Percentiles rank a stretch among this genome's conserved stretches.
phyloP scores from a whole-genome alignment of 495 filamentous ascomycete species.

The Echria macrotheca region DNA sequence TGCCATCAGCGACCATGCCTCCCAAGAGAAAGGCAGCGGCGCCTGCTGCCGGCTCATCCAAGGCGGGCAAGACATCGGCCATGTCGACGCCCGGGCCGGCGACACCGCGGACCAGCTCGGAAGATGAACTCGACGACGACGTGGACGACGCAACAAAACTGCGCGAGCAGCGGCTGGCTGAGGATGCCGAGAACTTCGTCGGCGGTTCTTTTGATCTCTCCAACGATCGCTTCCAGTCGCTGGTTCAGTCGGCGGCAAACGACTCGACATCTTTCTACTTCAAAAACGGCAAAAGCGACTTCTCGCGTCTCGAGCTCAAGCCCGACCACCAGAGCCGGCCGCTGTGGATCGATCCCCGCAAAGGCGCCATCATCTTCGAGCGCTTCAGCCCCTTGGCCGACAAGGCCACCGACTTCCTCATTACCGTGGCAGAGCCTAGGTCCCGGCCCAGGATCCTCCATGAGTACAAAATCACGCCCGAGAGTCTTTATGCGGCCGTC shows the following conservation, averaged over 20 bases:
- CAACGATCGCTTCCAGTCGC: slow-evolving; percentile 40
- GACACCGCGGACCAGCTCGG: slow-evolving; percentile 59
- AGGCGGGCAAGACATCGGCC: slow-evolving; percentile 55
- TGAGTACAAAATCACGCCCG: slow-evolving; percentile 85
- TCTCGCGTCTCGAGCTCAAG: slow-evolving; percentile 75
- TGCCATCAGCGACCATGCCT: slow-evolving; percentile 68
- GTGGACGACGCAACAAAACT: slow-evolving; percentile 53
- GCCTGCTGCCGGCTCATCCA: slow-evolving; percentile 42
- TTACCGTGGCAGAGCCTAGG: slow-evolving; percentile 89
- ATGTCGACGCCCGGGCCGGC: slow-evolving; percentile 63
- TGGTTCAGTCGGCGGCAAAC: slow-evolving; percentile 21
- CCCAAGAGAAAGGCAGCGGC: slow-evolving; percentile 72
- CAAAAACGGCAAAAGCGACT: slow-evolving; percentile 60
- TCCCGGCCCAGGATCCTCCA: slow-evolving; percentile 84
- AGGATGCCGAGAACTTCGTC: slow-evolving; percentile 59
- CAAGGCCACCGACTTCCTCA: slow-evolving; percentile 89
- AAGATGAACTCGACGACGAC: slow-evolving; percentile 64
- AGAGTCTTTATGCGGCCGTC: slow-evolving; percentile 91
- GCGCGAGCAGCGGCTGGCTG: slow-evolving; percentile 51
- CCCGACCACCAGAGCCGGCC: slow-evolving; percentile 83
- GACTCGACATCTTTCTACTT: slow-evolving; percentile 47
- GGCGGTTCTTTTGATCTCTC: slow-evolving; percentile 36
- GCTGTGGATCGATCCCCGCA: slow-evolving; percentile 82
- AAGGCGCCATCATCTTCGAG: slow-evolving; percentile 87
- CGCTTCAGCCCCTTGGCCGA: slow-evolving; percentile 82